These are phyloP conservation scores for Metarhizium album DNA, from an alignment of 2,329 filamentous ascomycete species.

Conservation along the genomic window DNA sequence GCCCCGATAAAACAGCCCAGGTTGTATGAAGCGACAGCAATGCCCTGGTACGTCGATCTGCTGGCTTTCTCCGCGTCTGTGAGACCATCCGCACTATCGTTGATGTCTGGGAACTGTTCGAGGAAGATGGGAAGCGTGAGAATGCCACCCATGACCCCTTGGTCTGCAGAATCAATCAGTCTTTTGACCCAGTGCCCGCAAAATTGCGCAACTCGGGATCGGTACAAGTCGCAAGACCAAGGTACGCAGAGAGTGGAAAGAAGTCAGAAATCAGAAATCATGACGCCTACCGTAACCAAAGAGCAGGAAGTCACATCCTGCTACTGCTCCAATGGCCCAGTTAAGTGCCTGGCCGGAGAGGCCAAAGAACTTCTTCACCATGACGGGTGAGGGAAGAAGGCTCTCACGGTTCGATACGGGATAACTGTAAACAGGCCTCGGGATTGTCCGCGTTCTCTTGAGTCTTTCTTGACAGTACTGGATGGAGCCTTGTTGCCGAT, in stretches of 20 bases:
- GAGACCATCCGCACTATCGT: slow-evolving; percentile 30
- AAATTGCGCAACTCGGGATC: background rate
- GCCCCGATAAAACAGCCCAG: slow-evolving; percentile 53
- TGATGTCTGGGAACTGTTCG: slow-evolving; percentile 42
- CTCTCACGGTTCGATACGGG: background rate
- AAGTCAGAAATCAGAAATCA: too few species aligned
- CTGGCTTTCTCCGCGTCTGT: slow-evolving; percentile 22
- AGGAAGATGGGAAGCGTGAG: slow-evolving; percentile 55
- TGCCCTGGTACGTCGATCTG: slow-evolving; percentile 42
- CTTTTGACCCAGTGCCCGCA: background rate
- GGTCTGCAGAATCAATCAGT: slow-evolving; percentile 36
- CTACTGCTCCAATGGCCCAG: slow-evolving; percentile 58
- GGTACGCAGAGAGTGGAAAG: background rate
- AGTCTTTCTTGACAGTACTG: too few species aligned
- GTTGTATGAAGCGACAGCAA: slow-evolving; percentile 46
- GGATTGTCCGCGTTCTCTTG: background rate
- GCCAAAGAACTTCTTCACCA: slow-evolving; percentile 45
- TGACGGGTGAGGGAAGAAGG: slow-evolving; percentile 4
- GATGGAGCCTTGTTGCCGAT: background rate
- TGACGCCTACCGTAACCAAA: slow-evolving; percentile 39
- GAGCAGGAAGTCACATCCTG: slow-evolving; percentile 61
- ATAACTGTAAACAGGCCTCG: background rate
- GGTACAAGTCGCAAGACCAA: background rate
- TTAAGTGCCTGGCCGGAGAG: slow-evolving; percentile 55
- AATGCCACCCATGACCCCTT: slow-evolving; percentile 67